Evolutionary conservation across 441 rosid species (phyloP).

Genomic region (Corymbia calophylla): DNA sequence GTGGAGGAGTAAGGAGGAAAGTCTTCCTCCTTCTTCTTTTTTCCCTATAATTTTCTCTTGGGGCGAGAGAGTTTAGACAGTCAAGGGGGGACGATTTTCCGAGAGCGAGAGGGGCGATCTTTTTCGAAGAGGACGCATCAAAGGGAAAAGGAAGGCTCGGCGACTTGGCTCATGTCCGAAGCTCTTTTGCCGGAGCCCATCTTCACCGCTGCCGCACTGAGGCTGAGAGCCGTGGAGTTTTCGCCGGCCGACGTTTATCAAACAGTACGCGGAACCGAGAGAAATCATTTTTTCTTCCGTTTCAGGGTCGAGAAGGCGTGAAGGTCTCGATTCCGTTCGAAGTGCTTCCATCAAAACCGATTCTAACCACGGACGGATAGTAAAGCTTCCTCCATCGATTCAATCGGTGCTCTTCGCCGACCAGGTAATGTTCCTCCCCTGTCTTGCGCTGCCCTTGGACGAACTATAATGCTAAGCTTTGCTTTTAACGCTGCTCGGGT

Average conservation of each 20-base stretch:
- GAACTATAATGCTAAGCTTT: not conserved
- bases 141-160: no score
- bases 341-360: not conserved
- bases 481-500: not conserved
- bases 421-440: not conserved
- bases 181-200: not conserved
- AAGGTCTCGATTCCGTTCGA: not conserved
- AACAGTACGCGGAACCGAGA: not conserved
- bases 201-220: rapidly evolving
- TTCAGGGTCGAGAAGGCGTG: not conserved
- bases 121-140: no score
- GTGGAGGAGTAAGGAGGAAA: no score
- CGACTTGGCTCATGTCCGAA: not conserved
- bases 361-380: not conserved
- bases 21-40: no score
- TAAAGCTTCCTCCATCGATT: not conserved
- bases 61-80: no score
- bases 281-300: not conserved
- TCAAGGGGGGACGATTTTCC: no score
- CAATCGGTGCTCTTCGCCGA: not conserved
- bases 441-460: not conserved
- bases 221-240: not conserved
- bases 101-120: no score
- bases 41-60: no score
- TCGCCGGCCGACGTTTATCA: not conserved